A percentile compares a stretch with the other conserved stretches of the same genome.
phyloP scores from a whole-genome alignment of 1,139 yeast genomes.

The Wickerhamiella infanticola region DNA sequence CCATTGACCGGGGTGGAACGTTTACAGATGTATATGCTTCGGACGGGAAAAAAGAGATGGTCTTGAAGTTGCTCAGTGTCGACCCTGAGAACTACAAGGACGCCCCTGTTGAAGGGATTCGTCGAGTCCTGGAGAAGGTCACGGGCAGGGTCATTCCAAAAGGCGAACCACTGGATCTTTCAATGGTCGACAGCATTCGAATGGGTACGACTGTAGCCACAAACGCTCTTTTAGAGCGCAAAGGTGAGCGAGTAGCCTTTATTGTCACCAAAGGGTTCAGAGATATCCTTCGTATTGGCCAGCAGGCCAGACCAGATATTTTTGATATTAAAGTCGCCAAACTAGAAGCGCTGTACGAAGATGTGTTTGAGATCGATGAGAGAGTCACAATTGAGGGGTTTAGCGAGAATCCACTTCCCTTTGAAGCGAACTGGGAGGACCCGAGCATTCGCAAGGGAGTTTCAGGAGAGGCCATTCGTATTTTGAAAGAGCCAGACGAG shows the following conservation, averaged over 20 bases:
- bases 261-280: constrained; percentile 52
- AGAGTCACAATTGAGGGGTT: constrained; percentile 56
- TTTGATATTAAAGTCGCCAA: constrained; percentile 47
- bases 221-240: constrained; percentile 52
- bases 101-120: constrained; percentile 84
- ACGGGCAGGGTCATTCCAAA: constrained; percentile 32
- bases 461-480: constrained; percentile 48
- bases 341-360: constrained; percentile 44
- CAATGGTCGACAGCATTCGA: constrained; percentile 40
- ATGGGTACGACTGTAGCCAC: constrained; percentile 81
- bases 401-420: constrained; percentile 36
- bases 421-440: constrained; percentile 6
- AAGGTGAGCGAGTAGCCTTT: constrained; percentile 50
- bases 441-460: constrained; percentile 33
- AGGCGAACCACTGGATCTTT: constrained; percentile 32
- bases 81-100: constrained; percentile 77
- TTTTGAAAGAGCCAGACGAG: constrained; percentile 35
- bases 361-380: constrained; percentile 55
- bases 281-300: constrained; percentile 50
- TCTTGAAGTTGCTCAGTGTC: constrained; percentile 63
- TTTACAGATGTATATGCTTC: constrained; percentile 61
- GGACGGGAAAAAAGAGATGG: constrained; percentile 31
- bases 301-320: constrained; percentile 57
- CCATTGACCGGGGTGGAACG: constrained; percentile 44
- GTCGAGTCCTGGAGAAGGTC: constrained; percentile 53